These are phyloP conservation scores for Knoxia roxburghii DNA, from an alignment of 257 asterid species.

Conservation along the genomic window DNA sequence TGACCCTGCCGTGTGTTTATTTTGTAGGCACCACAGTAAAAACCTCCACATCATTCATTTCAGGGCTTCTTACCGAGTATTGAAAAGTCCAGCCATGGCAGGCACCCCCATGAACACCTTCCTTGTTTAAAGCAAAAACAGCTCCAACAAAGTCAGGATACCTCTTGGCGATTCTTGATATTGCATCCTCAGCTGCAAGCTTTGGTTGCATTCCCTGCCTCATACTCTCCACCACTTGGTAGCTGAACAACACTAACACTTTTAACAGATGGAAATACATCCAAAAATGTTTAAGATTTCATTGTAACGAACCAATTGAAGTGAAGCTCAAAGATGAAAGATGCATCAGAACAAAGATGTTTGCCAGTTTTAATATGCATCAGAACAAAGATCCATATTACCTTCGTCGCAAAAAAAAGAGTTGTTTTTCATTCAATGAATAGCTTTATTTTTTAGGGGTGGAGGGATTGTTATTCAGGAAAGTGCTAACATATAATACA, in stretches of 20 bases:
- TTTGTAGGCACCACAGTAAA: constrained; percentile 41
- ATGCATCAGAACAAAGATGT: too few relatives aligned
- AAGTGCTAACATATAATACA: background rate
- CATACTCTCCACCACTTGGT: constrained; percentile 97
- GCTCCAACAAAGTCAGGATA: constrained; percentile 85
- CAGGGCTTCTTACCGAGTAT: constrained; percentile 70
- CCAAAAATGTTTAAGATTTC: background rate
- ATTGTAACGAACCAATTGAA: too few relatives aligned
- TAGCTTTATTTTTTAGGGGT: too few relatives aligned
- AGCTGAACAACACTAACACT: constrained; percentile 37
- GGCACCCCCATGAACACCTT: constrained; percentile 83
- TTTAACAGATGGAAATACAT: background rate
- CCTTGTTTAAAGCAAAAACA: constrained; percentile 60
- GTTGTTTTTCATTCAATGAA: too few relatives aligned
- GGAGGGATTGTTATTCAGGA: background rate
- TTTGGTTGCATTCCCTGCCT: constrained; percentile 95
- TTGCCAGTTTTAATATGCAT: too few relatives aligned
- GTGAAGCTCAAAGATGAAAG: too few relatives aligned
- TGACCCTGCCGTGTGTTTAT: too few relatives aligned
- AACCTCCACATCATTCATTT: constrained; percentile 58
- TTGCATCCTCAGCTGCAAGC: constrained; percentile 78
- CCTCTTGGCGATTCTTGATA: constrained; percentile 65
- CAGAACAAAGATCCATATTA: too few relatives aligned
- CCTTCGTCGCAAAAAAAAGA: too few relatives aligned
- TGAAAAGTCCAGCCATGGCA: constrained; percentile 97